phyloP scores from a whole-genome alignment of 179 eudicot genomes.

The Sideroxylon spinosum region DNA sequence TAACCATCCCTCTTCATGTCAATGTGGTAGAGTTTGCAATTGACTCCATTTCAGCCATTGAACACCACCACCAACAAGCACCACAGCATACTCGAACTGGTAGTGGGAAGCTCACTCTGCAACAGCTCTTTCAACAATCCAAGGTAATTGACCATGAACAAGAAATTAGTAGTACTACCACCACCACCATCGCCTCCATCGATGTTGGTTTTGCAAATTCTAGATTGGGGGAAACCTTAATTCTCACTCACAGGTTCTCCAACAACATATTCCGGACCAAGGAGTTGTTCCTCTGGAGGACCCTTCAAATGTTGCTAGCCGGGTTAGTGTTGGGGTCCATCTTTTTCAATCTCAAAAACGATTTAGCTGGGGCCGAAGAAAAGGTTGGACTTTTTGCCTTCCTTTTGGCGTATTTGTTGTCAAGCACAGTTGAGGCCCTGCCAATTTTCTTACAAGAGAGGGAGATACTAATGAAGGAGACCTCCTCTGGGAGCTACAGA shows the following conservation, averaged over 20 bases:
- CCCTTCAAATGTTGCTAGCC: slow-evolving; percentile 74
- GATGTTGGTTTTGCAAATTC: slow-evolving; percentile 53
- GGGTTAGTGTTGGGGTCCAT: slow-evolving; percentile 83
- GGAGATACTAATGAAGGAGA: slow-evolving; percentile 88
- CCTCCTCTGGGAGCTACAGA: slow-evolving; percentile 79
- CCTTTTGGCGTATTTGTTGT: slow-evolving; percentile 66
- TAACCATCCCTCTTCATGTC: slow-evolving; percentile 60
- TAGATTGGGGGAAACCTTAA: slow-evolving; percentile 47
- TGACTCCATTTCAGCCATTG: slow-evolving; percentile 59
- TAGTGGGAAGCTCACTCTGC: slow-evolving; percentile 49
- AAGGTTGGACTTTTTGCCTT: slow-evolving; percentile 87
- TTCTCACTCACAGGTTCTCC: slow-evolving; percentile 71
- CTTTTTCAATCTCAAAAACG: slow-evolving; percentile 54
- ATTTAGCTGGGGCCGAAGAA: slow-evolving; percentile 71
- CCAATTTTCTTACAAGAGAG: slow-evolving; percentile 92
- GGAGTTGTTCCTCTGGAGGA: slow-evolving; percentile 78
- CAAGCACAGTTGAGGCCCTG: slow-evolving; percentile 82
- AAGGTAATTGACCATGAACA: slow-evolving; percentile 62
- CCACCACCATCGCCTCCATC: slow-evolving; percentile 6
- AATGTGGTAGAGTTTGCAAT: slow-evolving; percentile 87
- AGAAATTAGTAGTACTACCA: too few relatives aligned
- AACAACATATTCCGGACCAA: slow-evolving; percentile 73
- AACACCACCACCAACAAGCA: slow-evolving; percentile 29
- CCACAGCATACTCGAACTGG: background rate
- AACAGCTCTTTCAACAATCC: slow-evolving; percentile 83